These are phyloP conservation scores for Curvularia hawaiiensis DNA, from an alignment of 2,329 filamentous ascomycete species.

Conservation along the genomic window DNA sequence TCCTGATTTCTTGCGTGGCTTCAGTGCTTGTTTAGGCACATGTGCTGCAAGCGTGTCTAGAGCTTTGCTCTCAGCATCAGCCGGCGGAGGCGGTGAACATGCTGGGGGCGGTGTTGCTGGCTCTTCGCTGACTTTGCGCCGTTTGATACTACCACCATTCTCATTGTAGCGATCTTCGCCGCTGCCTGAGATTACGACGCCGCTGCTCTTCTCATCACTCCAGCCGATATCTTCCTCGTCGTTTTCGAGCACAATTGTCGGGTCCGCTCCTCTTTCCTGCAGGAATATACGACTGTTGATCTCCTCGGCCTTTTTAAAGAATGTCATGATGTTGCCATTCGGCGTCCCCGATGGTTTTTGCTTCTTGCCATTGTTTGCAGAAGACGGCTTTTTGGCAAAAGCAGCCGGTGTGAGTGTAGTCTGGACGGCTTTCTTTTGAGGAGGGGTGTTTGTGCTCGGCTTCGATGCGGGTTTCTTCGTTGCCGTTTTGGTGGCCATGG, in stretches of 20 bases:
- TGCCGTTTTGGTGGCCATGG: constrained; percentile 32
- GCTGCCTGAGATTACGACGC: constrained; percentile 24
- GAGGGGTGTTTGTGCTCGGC: constrained; percentile 16
- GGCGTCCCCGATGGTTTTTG: constrained; percentile 47
- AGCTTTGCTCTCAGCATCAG: constrained; percentile 14
- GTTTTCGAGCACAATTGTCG: constrained; percentile 26
- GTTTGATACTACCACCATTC: constrained; percentile 49
- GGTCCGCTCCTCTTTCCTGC: constrained; percentile 35
- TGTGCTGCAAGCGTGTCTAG: constrained; percentile 12
- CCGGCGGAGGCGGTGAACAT: constrained; percentile 36
- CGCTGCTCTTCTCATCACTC: constrained; percentile 34
- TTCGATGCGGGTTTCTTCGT: constrained; percentile 29
- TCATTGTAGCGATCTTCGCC: constrained; percentile 51
- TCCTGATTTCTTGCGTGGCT: constrained; percentile 51
- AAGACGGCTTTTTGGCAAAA: constrained; percentile 40
- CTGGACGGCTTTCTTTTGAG: constrained; percentile 35
- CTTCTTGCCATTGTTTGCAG: constrained; percentile 44
- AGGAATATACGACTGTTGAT: constrained; percentile 47
- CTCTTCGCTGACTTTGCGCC: constrained; percentile 46
- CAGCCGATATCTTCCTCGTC: constrained; percentile 38
- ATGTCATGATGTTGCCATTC: constrained; percentile 59
- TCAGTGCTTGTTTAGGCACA: constrained; percentile 14
- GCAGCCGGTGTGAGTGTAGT: constrained; percentile 41
- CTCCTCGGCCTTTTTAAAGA: constrained; percentile 59
- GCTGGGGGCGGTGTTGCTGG: constrained; percentile 47